Conservation (phyloP, 257 asterid species). For the Salvia rosmarinus region DNA sequence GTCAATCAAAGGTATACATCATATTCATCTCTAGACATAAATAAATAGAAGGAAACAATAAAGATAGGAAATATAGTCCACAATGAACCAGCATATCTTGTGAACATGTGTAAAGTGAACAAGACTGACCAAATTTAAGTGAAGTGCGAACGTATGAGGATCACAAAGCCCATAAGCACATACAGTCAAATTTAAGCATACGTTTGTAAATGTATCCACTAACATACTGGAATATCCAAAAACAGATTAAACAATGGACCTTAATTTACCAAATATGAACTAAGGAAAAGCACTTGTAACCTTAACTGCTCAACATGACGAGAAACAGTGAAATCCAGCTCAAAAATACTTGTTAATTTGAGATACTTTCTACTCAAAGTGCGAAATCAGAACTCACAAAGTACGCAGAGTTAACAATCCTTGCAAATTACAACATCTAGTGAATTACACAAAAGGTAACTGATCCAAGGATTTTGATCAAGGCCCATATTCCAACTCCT, state of each 20-base stretch:
- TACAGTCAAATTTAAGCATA: not conserved
- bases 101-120: too few relatives aligned
- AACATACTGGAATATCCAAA: not conserved
- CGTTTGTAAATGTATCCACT: not conserved
- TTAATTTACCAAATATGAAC: not conserved
- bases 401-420: not conserved
- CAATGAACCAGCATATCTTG: not conserved
- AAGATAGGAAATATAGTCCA: too few relatives aligned
- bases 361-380: not conserved
- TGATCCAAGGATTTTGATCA: constrained; percentile 8
- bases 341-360: not conserved
- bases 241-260: not conserved
- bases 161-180: not conserved
- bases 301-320: not conserved
- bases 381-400: not conserved
- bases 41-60: not conserved
- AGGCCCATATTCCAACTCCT: not conserved
- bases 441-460: not conserved
- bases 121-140: not conserved
- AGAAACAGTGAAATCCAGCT: not conserved
- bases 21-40: not conserved
- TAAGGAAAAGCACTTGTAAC: not conserved
- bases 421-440: not conserved
- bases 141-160: not conserved
- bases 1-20: not conserved